Conservation (phyloP, 108 stramenopile species). For the Stephanodiscus triporus region DNA sequence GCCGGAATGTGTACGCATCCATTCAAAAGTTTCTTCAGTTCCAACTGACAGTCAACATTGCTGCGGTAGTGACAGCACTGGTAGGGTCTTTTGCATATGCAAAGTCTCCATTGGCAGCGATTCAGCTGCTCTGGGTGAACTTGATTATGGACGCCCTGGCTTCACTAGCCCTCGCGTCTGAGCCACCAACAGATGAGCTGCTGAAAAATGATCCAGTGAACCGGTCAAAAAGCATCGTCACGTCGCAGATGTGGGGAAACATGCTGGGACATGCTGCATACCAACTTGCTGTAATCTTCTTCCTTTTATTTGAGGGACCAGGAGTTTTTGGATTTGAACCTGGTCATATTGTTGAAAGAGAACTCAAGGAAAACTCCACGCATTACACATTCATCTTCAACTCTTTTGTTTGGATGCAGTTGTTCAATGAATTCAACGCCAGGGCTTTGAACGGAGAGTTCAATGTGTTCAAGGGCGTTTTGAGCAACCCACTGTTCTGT, state of each 20-base stretch:
- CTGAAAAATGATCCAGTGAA: constrained; percentile 64
- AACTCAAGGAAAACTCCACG: constrained; percentile 58
- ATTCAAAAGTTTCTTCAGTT: constrained; percentile 98
- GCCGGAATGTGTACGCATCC: constrained; percentile 95
- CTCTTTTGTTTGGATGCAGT: constrained; percentile 96
- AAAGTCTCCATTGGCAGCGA: constrained; percentile 92
- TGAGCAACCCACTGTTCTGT: constrained; percentile 82
- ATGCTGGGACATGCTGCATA: constrained; percentile 89
- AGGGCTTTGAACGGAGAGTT: constrained; percentile 82
- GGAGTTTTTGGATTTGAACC: constrained; percentile 55
- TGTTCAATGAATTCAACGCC: constrained; percentile 98
- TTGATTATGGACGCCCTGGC: constrained; percentile 98
- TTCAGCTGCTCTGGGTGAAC: constrained; percentile 98
- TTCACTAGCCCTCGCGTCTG: constrained; percentile 95
- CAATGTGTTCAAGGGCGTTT: constrained; percentile 84
- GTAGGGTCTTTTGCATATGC: constrained; percentile 87
- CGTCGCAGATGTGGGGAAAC: constrained; percentile 88
- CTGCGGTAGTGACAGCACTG: constrained; percentile 90
- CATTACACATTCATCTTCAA: constrained; percentile 97
- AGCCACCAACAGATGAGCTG: constrained; percentile 86
- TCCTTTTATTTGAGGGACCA: constrained; percentile 72
- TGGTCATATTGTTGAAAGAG: constrained; percentile 58
- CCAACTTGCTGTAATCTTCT: constrained; percentile 81
- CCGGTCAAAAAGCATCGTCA: constrained; percentile 81
- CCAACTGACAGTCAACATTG: constrained; percentile 97